Evolutionary conservation across 2,329 filamentous ascomycete genomes (phyloP).

Genomic region (Myotisia sp.): DNA sequence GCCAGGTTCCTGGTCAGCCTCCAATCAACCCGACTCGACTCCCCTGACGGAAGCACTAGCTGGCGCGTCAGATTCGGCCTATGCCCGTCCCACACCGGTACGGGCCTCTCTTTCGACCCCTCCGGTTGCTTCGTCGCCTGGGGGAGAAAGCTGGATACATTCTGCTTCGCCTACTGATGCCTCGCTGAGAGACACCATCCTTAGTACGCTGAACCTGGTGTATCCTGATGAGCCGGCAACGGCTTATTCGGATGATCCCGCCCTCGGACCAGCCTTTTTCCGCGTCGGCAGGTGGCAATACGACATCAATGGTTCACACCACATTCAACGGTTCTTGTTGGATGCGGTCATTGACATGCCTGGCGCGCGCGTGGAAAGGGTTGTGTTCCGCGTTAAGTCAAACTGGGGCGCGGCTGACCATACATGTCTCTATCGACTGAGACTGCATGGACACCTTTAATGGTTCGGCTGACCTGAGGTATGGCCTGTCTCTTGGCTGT

Average conservation of each 20-base stretch:
- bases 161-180: not conserved
- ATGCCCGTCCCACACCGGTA: not conserved
- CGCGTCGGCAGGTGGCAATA: conserved; percentile 29
- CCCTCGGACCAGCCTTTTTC: conserved; percentile 26
- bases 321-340: conserved; percentile 28
- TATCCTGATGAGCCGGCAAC: conserved; percentile 20
- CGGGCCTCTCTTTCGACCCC: not conserved
- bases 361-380: conserved; percentile 23
- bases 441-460: conserved; percentile 26
- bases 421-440: conserved; percentile 35
- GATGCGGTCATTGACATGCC: conserved; percentile 26
- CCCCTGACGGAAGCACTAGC: not conserved
- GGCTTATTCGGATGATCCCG: conserved; percentile 24
- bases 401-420: conserved; percentile 30
- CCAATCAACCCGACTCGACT: not conserved
- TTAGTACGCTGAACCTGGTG: conserved; percentile 16
- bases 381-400: conserved; percentile 29
- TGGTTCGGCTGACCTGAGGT: too few species aligned
- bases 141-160: not conserved
- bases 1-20: conserved; percentile 10
- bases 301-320: conserved; percentile 20
- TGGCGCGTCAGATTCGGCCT: conserved; percentile 1
- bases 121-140: not conserved
- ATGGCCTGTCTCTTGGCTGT: too few species aligned
- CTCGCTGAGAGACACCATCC: not conserved